Conservation (phyloP, 176 grass and related monocot genomes). For the Triticum urartu region DNA sequence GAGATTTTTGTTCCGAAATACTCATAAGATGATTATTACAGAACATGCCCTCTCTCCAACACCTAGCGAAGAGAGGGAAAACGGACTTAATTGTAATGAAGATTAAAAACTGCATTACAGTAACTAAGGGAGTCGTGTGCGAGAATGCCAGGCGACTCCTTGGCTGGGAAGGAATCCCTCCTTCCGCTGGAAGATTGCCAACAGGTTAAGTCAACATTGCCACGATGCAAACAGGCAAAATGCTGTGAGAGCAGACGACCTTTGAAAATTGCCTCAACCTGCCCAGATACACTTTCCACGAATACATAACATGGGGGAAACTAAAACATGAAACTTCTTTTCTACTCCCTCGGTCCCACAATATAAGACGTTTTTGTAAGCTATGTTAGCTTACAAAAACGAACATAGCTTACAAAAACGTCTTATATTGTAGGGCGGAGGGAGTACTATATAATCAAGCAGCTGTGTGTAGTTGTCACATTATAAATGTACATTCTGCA, state of each 20-base stretch:
- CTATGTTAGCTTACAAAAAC: too few relatives aligned
- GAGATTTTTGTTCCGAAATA: neutral
- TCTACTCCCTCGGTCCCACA: too few relatives aligned
- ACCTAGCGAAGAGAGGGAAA: neutral
- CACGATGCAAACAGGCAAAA: neutral
- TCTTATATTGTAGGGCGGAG: too few relatives aligned
- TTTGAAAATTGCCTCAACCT: neutral
- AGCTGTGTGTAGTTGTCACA: neutral
- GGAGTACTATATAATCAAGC: neutral
- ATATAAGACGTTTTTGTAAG: too few relatives aligned
- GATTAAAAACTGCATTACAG: too few relatives aligned
- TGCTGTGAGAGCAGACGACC: neutral
- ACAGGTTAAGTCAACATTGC: neutral
- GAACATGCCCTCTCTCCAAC: neutral
- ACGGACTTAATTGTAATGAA: neutral
- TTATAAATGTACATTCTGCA: neutral
- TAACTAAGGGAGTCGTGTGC: neutral
- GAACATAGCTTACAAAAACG: too few relatives aligned
- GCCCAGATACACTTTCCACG: neutral
- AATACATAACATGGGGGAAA: neutral
- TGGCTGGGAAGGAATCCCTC: conserved; percentile 10
- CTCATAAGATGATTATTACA: neutral
- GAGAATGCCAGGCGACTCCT: neutral
- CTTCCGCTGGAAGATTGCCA: conserved; percentile 11
- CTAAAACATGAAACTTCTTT: neutral